Evolutionary conservation across 768 basidiomycete genomes (phyloP), one percentile per base, ranked within the genome.

Genomic region (Trametopsis cervina): DNA sequence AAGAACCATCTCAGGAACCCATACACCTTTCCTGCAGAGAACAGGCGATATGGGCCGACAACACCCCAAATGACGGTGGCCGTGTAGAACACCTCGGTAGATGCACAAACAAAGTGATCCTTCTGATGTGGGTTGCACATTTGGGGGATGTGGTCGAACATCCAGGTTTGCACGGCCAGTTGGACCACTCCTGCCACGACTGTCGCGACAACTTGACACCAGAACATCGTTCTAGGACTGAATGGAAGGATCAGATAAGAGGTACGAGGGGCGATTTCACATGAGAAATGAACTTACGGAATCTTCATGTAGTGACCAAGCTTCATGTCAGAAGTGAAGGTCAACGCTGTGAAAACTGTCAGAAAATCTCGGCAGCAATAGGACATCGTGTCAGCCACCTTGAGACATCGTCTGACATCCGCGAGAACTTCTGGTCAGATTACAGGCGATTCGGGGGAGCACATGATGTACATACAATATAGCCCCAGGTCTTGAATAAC

Each of bases 281-380:
- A 27, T 18, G 35, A 81, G 70, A 22, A 79, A 80, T 5, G 17
- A 7, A 46, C 53, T 18, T 37, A 50, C 53, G 82, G 80, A 25
- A 85, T 71, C 68, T 81, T 76, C 74, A 81, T 83, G 69, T 71
- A 84, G 63, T 86, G 83, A 40, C 85, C 85, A 15, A 87, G 73
- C 63, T 87, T 88, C 63, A 87, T 81, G 60, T 87, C 85, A 37
- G 77, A 75, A 5, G 82, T 76, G 59, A 86, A 85, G 50, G 76
- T 76, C 62, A 85, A 73, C 1, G 80, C 83, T 47, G 72, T 76
- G 26, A 10, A 21, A 33, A 33, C 29, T 33, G 29, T 7, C 7
- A 7, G 29, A 33, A 15, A 33, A 33, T 7, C 15, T 7, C 29
- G 29, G 29, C 7, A 33, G 7, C 29, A 15, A 7, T 33, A 15